Evolutionary conservation across 441 rosid genomes (phyloP).

Genomic region (Eutrema salsugineum): DNA sequence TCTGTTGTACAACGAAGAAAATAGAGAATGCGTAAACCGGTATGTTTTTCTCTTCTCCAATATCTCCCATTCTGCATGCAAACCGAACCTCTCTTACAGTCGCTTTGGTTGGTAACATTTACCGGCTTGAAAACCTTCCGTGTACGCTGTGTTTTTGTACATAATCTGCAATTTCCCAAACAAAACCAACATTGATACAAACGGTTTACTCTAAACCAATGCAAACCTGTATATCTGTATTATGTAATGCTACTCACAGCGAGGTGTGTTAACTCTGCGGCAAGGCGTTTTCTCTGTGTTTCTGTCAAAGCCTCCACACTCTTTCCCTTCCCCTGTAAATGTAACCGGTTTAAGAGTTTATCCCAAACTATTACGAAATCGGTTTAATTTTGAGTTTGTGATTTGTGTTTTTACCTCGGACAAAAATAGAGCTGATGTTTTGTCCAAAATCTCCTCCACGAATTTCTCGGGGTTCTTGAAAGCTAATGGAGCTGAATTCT

Average conservation of each 20-base stretch:
- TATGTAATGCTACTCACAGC: constrained; percentile 44
- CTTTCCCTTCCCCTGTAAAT: constrained; percentile 47
- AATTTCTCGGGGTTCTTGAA: constrained; percentile 51
- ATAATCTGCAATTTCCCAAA: constrained; percentile 48
- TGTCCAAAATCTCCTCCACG: constrained; percentile 67
- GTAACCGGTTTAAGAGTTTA: background rate
- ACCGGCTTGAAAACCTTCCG: constrained; percentile 61
- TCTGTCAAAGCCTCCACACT: constrained; percentile 37
- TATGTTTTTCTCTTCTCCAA: background rate
- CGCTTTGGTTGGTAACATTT: constrained; percentile 31
- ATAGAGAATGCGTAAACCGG: too few relatives aligned
- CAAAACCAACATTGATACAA: background rate
- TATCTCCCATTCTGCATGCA: background rate
- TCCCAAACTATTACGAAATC: background rate
- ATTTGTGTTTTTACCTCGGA: constrained; percentile 48
- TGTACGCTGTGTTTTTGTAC: constrained; percentile 66
- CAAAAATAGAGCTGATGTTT: constrained; percentile 48
- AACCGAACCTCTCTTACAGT: constrained; percentile 3
- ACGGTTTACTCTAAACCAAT: background rate
- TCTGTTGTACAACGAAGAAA: too few relatives aligned
- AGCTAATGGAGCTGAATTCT: constrained; percentile 24
- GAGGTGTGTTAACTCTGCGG: constrained; percentile 52
- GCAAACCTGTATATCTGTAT: too few relatives aligned
- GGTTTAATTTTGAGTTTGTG: background rate
- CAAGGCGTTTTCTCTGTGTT: constrained; percentile 44